These are phyloP conservation scores for Trichoderma breve DNA, from an alignment of 2,329 filamentous ascomycete genomes.

Conservation along the genomic window DNA sequence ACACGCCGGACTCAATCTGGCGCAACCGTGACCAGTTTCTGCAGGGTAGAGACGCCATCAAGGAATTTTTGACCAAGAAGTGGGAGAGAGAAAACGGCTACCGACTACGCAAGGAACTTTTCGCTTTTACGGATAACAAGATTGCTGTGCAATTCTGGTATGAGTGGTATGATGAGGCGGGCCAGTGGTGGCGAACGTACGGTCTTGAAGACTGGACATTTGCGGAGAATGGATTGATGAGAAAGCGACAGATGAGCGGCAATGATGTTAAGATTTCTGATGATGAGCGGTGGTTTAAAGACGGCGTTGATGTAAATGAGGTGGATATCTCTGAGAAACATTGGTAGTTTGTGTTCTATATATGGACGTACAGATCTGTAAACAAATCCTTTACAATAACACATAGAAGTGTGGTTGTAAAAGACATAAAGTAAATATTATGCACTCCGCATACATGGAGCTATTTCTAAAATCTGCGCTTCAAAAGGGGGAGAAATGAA, in stretches of 20 bases:
- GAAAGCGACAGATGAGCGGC: constrained; percentile 72
- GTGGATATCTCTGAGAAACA: constrained; percentile 66
- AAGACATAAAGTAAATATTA: too few relatives aligned
- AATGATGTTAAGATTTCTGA: constrained; percentile 66
- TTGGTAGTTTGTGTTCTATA: constrained; percentile 46
- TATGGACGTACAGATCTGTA: neutral
- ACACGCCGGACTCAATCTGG: constrained; percentile 76
- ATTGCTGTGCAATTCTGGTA: constrained; percentile 93
- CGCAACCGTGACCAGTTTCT: constrained; percentile 73
- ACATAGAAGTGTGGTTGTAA: too few relatives aligned
- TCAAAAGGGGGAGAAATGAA: neutral
- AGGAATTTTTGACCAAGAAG: constrained; percentile 66
- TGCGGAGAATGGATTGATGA: constrained; percentile 65
- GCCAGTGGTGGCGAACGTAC: constrained; percentile 82
- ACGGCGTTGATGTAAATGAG: constrained; percentile 65
- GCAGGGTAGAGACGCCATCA: constrained; percentile 64
- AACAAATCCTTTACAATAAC: too few relatives aligned
- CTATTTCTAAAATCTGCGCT: neutral
- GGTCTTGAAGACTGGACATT: constrained; percentile 81
- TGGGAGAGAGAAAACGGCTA: constrained; percentile 73
- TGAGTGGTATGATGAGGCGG: constrained; percentile 66
- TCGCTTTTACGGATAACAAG: constrained; percentile 69
- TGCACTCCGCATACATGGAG: too few relatives aligned
- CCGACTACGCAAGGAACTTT: constrained; percentile 76
- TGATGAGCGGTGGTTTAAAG: constrained; percentile 62